Evolutionary conservation across 305 asterid species (phyloP), one percentile per base, ranked within the genome.

Genomic region (Fraxinus ornus): DNA sequence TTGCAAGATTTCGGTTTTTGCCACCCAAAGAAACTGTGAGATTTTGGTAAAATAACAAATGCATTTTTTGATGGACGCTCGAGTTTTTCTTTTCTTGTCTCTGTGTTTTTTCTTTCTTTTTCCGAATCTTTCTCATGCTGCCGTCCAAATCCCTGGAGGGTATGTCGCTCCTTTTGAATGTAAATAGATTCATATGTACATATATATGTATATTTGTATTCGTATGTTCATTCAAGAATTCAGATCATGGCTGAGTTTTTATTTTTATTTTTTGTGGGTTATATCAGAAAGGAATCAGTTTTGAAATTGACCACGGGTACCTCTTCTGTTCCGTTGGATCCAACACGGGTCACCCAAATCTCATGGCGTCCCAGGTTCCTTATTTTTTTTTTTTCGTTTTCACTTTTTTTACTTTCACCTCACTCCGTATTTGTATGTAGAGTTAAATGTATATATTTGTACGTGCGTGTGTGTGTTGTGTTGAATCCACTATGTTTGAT

Each of bases 321-420:
- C 39, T 57, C 90, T 5, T 75, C 89, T 60, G 64, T 83, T 83
- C 64, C 66, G 10, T 70, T 90, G 84, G 92, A 91, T 86, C 97
- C 96, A 26, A 87, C 89, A 32, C 88, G 84, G 32, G 97, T 92
- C 77, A 87, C 90, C 74, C 94, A 90, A 85, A 85, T 91, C 76
- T 91, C 94, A 32, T 85, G 94, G 91, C 87, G 77, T 19, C 94
- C 94, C 60, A 90, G 95, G 95, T 92, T 49, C 32, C n/a, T n/a
- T 44, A 26, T 49, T 9, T 72, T n/a, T 15, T 41, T 10, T 41
- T 4, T 41, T 3, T 41, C 2, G 12, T 70, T 13, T 39, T 26
- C 30, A 3, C 19, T 94, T 17, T 66, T 7, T 7, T 55, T 28
- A 9, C 6, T 4, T 17, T 36, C 5, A 2, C 93, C 94, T 66